A percentile compares a stretch with the other conserved stretches of the same genome.
Evolutionary conservation across 768 basidiomycete species (phyloP).

Genomic region (Erythrobasidium yunnanense): DNA sequence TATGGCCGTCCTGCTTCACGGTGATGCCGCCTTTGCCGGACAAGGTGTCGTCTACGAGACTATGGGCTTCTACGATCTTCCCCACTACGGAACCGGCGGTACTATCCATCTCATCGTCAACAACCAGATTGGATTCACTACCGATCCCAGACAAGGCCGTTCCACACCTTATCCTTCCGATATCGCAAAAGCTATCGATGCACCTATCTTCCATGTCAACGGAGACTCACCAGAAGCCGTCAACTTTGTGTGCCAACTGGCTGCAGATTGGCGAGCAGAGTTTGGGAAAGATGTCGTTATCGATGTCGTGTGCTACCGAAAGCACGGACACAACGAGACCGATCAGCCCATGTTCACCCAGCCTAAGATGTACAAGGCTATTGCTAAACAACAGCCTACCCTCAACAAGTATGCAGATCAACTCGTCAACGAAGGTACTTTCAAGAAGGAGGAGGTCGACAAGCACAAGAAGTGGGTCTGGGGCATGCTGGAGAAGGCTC

Average conservation of each 20-base stretch:
- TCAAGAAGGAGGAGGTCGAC: conserved; percentile 90
- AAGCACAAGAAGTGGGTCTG: conserved; percentile 99
- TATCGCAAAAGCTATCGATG: conserved; percentile 93
- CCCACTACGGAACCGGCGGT: conserved; percentile 91
- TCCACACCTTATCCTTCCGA: conserved; percentile 97
- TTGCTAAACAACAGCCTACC: conserved; percentile 83
- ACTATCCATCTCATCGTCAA: conserved; percentile 98
- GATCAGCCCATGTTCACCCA: conserved; percentile 99
- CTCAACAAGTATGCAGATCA: conserved; percentile 77
- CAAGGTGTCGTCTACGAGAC: conserved; percentile 99
- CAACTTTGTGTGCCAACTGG: conserved; percentile 94
- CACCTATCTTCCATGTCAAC: conserved; percentile 99
- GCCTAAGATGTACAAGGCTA: conserved; percentile 82
- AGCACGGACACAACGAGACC: conserved; percentile 96
- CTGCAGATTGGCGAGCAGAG: conserved; percentile 94
- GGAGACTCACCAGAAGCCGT: conserved; percentile 95
- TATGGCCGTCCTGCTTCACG: conserved; percentile 91
- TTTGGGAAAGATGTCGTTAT: conserved; percentile 98
- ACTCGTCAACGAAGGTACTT: conserved; percentile 78
- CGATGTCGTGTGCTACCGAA: conserved; percentile 97
- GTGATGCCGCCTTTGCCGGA: conserved; percentile 96
- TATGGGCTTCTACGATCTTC: conserved; percentile 93
- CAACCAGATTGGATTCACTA: conserved; percentile 99
- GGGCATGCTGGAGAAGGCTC: conserved; percentile 95
- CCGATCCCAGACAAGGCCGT: conserved; percentile 91